Conservation (phyloP, 2,329 filamentous ascomycete genomes). For the Fusarium brevicatenulatum region DNA sequence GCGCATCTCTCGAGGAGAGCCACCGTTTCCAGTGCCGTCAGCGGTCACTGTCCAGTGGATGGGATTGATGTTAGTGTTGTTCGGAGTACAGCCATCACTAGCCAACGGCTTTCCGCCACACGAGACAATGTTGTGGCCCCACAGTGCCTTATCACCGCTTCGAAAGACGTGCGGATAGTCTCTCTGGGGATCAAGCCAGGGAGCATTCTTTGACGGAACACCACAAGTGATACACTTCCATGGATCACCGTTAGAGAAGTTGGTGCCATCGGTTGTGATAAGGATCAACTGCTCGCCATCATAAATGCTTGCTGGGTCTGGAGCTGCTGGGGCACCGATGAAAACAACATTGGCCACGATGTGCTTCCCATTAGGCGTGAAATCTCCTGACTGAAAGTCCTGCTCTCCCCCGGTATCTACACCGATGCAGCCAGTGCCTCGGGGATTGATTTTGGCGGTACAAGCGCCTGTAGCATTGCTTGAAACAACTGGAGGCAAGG, state of each 20-base stretch:
- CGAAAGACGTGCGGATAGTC: conserved; percentile 56
- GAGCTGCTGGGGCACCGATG: conserved; percentile 53
- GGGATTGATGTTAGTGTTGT: conserved; percentile 10
- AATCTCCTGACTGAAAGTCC: conserved; percentile 36
- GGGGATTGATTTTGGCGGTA: not conserved
- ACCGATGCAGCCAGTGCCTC: not conserved
- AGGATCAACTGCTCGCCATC: conserved; percentile 49
- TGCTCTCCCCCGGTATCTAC: not conserved
- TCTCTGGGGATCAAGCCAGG: conserved; percentile 40
- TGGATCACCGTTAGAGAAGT: conserved; percentile 55
- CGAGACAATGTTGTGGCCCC: conserved; percentile 50
- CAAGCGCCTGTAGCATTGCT: not conserved
- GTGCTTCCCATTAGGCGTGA: conserved; percentile 56
- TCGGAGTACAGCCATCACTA: conserved; percentile 25
- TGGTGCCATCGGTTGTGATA: conserved; percentile 54
- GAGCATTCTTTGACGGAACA: conserved; percentile 48
- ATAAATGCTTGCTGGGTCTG: conserved; percentile 51
- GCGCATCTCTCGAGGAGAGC: conserved; percentile 54
- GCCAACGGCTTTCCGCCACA: conserved; percentile 49
- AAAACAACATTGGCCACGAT: conserved; percentile 54
- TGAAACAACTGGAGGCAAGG: not conserved
- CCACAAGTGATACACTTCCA: conserved; percentile 61
- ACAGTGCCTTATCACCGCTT: conserved; percentile 51
- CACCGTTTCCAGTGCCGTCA: conserved; percentile 47
- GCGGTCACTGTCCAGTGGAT: conserved; percentile 27